Evolutionary conservation across 2,329 filamentous ascomycete species (phyloP).

Genomic region (Ramichloridium luteum): DNA sequence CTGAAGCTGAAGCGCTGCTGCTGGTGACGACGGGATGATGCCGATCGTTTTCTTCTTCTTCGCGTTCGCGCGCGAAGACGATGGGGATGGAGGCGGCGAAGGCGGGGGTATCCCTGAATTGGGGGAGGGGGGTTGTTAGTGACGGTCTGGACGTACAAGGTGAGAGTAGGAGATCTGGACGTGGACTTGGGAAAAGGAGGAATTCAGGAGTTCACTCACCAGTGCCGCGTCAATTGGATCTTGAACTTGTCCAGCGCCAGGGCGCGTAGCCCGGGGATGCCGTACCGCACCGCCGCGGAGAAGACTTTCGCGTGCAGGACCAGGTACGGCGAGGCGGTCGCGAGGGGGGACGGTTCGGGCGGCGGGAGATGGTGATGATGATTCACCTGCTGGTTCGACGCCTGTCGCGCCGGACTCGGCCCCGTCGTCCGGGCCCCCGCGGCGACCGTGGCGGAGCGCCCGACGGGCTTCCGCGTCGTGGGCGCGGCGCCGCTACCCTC

Average conservation of each 20-base stretch:
- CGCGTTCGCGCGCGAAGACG: slow-evolving; percentile 18
- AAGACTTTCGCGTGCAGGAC: slow-evolving; percentile 18
- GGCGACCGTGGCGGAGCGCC: too few relatives aligned
- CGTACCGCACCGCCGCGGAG: slow-evolving; percentile 15
- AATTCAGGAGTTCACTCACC: slow-evolving; percentile 5
- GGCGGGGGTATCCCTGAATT: slow-evolving; percentile 18
- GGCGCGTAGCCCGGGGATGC: slow-evolving; percentile 15
- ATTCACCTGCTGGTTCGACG: too few relatives aligned
- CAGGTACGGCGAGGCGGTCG: slow-evolving; percentile 11
- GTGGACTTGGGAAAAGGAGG: slow-evolving; percentile 3
- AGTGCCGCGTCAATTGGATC: slow-evolving; percentile 14
- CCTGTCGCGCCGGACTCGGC: too few relatives aligned
- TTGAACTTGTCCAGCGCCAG: slow-evolving; percentile 18
- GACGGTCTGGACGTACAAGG: too few relatives aligned
- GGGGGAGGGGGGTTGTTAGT: too few relatives aligned
- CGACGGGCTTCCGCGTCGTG: too few relatives aligned
- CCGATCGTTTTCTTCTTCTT: slow-evolving; percentile 20
- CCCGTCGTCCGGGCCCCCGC: too few relatives aligned
- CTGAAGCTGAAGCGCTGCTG: too few relatives aligned
- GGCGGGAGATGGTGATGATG: too few relatives aligned
- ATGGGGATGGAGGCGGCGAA: slow-evolving; percentile 21
- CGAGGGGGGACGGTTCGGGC: slow-evolving; percentile 15
- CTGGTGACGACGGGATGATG: too few relatives aligned
- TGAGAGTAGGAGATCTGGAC: too few relatives aligned
- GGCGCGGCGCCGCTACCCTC: too few relatives aligned